Evolutionary conservation across 208 protist genomes (phyloP), one percentile per base, ranked within the genome.

Genomic region (Porcisia deanei): DNA sequence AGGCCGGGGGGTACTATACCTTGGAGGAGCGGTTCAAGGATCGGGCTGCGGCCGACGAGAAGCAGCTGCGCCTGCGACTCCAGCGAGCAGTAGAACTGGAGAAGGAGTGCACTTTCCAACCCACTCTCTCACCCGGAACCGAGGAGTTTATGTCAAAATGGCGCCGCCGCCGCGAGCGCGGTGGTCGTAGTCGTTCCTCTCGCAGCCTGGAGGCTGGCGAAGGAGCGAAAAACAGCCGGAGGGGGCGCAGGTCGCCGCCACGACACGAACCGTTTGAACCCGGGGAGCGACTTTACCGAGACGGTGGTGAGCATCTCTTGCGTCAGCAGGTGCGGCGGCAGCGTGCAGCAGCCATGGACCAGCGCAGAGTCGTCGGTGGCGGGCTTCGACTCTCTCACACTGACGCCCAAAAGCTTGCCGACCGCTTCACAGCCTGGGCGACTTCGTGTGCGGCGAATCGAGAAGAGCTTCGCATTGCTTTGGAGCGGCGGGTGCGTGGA

Each of bases 241-340:
- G 63, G 25, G 12, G 63, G 16, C 41, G 47, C 5, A 1, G 16
- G 2, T 20, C 66, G n/a, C 54, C 69, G 14, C 54, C 39, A 43
- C 9, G 18, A 58, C 54, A 30, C 43, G 91, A 93, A 60, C 87
- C 88, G 22, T 91, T 88, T 69, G 81, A 76, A 43, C 68, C 87
- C 0, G 88, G 85, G 0, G 86, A 95, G 67, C 88, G 93, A 30
- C 81, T 97, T 3, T 95, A 94, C 81, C 82, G 81, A 53, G 93
- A 97, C 22, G 91, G 93, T 14, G 91, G 87, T 2, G 81, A 87
- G 73, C 84, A 85, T 9, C 84, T 93, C 68, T 82, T 97, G 63
- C 84, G 93, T 25, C 89, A 91, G 76, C 93, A 97, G 72, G 84
- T 97, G 6, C 85, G 91, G 1, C 79, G 82, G 64, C 86, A 84